Percentiles rank a stretch among this genome's conserved stretches.
Conservation (phyloP, 176 grass and related monocot species). For the Musa schizocarpa region DNA sequence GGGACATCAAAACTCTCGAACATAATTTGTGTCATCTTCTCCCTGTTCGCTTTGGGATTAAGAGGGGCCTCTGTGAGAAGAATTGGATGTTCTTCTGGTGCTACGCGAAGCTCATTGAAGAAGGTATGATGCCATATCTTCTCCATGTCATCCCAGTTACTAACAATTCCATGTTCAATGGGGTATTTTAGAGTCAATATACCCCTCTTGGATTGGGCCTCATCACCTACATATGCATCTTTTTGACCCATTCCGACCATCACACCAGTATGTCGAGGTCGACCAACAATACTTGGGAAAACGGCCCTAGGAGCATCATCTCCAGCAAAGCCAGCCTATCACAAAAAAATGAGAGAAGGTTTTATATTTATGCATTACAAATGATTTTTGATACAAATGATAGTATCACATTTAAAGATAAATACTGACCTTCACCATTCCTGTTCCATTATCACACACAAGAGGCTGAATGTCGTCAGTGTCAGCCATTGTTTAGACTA, state of each 20-base stretch:
- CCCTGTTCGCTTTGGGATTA: conserved; percentile 13
- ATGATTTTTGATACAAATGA: neutral
- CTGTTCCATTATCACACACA: conserved; percentile 17
- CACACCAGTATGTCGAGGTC: conserved; percentile 14
- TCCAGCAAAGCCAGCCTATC: conserved; percentile 13
- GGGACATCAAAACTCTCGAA: conserved; percentile 14
- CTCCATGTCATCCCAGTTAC: conserved; percentile 20
- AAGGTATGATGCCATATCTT: conserved; percentile 17
- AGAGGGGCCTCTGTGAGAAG: conserved; percentile 12
- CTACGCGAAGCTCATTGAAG: conserved; percentile 13
- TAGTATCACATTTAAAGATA: neutral
- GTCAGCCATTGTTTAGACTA: neutral
- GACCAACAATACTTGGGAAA: conserved; percentile 12
- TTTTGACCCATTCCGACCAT: conserved; percentile 17
- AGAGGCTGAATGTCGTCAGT: conserved; percentile 4
- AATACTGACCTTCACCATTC: conserved; percentile 19
- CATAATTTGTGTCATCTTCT: conserved; percentile 19
- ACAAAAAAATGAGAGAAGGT: neutral
- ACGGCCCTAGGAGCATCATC: conserved; percentile 12
- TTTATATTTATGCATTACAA: neutral
- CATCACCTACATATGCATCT: conserved; percentile 18
- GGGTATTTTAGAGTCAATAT: conserved; percentile 14
- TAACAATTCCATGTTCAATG: conserved; percentile 12
- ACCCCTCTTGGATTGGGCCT: conserved; percentile 6
- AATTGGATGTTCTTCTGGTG: conserved; percentile 14